phyloP scores from a whole-genome alignment of 257 asterid genomes.

The Galeopsis tetrahit region DNA sequence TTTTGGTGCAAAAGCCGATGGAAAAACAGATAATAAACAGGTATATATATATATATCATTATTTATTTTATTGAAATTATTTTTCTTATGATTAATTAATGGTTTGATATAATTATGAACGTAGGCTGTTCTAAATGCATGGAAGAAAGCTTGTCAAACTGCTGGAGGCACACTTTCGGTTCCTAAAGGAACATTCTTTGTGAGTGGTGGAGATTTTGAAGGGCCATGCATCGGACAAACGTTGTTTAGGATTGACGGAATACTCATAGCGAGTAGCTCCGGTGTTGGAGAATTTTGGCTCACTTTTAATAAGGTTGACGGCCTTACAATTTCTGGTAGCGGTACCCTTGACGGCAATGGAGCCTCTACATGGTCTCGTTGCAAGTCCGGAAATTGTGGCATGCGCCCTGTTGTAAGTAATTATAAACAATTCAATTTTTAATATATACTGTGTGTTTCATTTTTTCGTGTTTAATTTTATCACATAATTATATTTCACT shows the following conservation, averaged over 20 bases:
- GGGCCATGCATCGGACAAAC: too few relatives aligned
- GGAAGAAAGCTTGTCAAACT: conserved; percentile 53
- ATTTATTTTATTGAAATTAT: background rate
- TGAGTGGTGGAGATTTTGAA: too few relatives aligned
- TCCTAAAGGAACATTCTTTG: conserved; percentile 38
- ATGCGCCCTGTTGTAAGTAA: conserved; percentile 8
- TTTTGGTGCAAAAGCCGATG: conserved; percentile 57
- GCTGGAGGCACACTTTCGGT: conserved; percentile 42
- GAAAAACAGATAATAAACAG: conserved; percentile 47
- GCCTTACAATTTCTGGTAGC: conserved; percentile 36
- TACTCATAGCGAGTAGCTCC: background rate
- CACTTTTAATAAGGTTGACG: background rate
- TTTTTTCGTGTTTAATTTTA: too few relatives aligned
- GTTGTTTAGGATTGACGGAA: background rate
- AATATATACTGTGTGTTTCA: too few relatives aligned
- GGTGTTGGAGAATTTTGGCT: conserved; percentile 50
- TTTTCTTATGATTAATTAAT: background rate
- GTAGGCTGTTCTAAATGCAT: conserved; percentile 58
- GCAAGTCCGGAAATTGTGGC: conserved; percentile 27
- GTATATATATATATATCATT: conserved; percentile 30
- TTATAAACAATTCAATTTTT: too few relatives aligned
- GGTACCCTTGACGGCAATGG: conserved; percentile 56
- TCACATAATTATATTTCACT: too few relatives aligned
- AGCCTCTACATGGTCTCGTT: background rate
- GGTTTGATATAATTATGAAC: background rate